phyloP scores from a whole-genome alignment of 1,139 yeast genomes.

The Yamadazyma diospyri region DNA sequence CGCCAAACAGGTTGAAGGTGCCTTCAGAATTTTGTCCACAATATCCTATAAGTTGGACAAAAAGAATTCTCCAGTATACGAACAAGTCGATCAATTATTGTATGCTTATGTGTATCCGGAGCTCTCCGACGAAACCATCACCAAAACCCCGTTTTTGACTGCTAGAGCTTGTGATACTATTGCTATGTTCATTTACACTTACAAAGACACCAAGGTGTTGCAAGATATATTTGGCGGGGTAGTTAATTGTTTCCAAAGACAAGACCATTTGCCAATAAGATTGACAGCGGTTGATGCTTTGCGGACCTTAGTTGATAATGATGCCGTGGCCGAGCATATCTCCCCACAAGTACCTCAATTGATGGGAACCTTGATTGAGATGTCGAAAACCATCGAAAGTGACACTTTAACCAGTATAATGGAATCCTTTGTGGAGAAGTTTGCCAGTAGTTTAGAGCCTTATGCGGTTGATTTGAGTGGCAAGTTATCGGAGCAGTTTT shows the following conservation, averaged over 20 bases:
- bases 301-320: conserved; percentile 47
- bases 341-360: conserved; percentile 50
- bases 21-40: conserved; percentile 46
- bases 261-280: conserved; percentile 47
- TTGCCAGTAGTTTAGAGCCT: conserved; percentile 52
- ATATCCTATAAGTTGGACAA: conserved; percentile 41
- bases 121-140: conserved; percentile 28
- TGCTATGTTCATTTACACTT: conserved; percentile 42
- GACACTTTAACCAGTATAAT: conserved; percentile 53
- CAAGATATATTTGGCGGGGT: conserved; percentile 45
- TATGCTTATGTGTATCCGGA: conserved; percentile 48
- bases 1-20: conserved; percentile 49
- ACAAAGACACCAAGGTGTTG: conserved; percentile 37
- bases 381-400: conserved; percentile 49
- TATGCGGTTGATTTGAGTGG: conserved; percentile 49
- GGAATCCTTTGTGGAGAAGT: conserved; percentile 55
- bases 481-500: conserved; percentile 47
- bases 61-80: conserved; percentile 39
- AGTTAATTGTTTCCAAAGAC: conserved; percentile 39
- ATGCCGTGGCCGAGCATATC: conserved; percentile 43
- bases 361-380: conserved; percentile 49
- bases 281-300: conserved; percentile 55
- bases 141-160: conserved; percentile 44
- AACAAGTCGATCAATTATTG: conserved; percentile 45
- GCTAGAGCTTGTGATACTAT: conserved; percentile 57